Evolutionary conservation across 2,329 filamentous ascomycete species (phyloP).

Genomic region (Coniochaeta pulveracea): DNA sequence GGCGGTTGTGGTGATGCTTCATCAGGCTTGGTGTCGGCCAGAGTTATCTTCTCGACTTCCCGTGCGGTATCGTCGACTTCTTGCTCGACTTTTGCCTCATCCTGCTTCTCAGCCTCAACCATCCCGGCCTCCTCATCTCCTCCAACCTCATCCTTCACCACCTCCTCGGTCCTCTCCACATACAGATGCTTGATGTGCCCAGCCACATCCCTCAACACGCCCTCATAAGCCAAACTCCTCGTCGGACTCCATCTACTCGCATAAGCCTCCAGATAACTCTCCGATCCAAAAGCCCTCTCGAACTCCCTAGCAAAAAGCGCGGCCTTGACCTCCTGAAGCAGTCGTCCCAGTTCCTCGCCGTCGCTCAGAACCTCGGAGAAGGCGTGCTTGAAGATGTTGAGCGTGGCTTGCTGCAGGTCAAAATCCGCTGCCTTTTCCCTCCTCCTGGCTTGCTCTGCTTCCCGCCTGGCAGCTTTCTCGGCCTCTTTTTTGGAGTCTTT

Average conservation of each 20-base stretch:
- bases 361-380: constrained; percentile 42
- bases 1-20: constrained; percentile 1
- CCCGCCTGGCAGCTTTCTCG: background rate
- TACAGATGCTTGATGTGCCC: constrained; percentile 3
- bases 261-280: constrained; percentile 68
- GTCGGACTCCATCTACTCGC: constrained; percentile 85
- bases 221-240: constrained; percentile 70
- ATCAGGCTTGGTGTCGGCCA: no score
- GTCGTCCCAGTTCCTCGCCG: constrained; percentile 28
- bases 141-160: no score
- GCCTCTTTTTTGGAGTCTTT: constrained; percentile 5
- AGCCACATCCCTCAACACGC: no score
- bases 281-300: constrained; percentile 60
- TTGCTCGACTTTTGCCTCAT: no score
- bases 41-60: no score
- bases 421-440: background rate
- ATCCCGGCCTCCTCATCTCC: no score
- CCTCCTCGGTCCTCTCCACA: constrained; percentile 6
- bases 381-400: constrained; percentile 61
- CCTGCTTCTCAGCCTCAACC: no score
- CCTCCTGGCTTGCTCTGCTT: background rate
- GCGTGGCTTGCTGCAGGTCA: constrained; percentile 24
- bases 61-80: no score
- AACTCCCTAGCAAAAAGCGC: constrained; percentile 85
- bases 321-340: constrained; percentile 73